A percentile compares a stretch with the other conserved stretches of the same genome.
Conservation (phyloP, 2,329 filamentous ascomycete genomes). For the Colletotrichum karsti region DNA sequence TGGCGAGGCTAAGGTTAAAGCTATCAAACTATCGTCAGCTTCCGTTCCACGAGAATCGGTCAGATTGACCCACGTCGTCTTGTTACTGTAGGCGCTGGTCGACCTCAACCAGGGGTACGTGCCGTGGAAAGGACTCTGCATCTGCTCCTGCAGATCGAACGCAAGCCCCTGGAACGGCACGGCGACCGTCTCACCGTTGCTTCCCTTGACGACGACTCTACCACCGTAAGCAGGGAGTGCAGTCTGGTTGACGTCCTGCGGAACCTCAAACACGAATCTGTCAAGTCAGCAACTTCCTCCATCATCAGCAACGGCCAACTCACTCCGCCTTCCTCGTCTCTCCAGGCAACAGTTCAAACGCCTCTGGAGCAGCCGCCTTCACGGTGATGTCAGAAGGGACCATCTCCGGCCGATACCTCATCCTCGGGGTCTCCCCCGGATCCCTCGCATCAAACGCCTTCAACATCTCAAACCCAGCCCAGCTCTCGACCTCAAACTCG, state of each 20-base stretch:
- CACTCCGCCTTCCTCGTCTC: conserved; percentile 14
- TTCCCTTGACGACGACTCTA: conserved; percentile 39
- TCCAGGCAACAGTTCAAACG: conserved; percentile 20
- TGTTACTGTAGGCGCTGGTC: conserved; percentile 1
- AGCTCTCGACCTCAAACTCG: conserved; percentile 19
- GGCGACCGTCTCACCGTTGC: conserved; percentile 40
- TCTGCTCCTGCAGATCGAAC: conserved; percentile 21
- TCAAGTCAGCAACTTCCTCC: neutral
- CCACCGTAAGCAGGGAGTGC: conserved; percentile 43
- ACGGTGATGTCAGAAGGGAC: conserved; percentile 28
- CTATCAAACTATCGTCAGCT: neutral
- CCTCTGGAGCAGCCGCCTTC: conserved; percentile 22
- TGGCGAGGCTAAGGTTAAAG: conserved; percentile 22
- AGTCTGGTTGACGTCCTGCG: conserved; percentile 35
- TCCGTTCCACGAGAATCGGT: too few relatives aligned
- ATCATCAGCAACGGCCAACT: neutral
- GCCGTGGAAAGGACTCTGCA: conserved; percentile 22
- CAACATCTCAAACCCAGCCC: conserved; percentile 32
- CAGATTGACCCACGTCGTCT: conserved; percentile 10
- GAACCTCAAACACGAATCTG: conserved; percentile 34
- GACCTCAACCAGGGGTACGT: conserved; percentile 24
- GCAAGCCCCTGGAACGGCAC: conserved; percentile 35
- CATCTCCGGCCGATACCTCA: conserved; percentile 30
- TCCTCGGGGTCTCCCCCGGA: conserved; percentile 14
- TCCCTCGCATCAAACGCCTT: conserved; percentile 22